Base-by-base conservation (phyloP, 164 flowering plant genomes). In the Dillenia turbinata region DNA sequence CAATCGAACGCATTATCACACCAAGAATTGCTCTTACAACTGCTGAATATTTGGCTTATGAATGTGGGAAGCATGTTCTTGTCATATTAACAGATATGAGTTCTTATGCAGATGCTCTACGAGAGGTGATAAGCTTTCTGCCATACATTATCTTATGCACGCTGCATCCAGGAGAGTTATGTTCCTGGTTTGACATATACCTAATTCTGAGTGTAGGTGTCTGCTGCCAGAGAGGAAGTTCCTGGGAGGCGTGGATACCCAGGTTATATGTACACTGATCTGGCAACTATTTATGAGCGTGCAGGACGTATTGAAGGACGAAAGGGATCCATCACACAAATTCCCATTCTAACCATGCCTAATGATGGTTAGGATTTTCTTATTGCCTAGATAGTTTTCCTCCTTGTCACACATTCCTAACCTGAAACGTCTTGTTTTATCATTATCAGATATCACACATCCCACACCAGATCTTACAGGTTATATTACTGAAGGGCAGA, bases 171-270 rank as follows among this genome's bases (percentile, higher is more conserved):
- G 16, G 45, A 33, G 6, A 4, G 22, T 12, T 54, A 54, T 22
- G 44, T 43, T 2, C 17, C 45, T 26, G 43, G 17, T 57, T 9
- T 54, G 6, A 60, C 54, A 52, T 45, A 47, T 44, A 4, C 26
- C 44, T 22, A 8, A 16, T 64, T 59, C 56, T 52, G 44, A 17
- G 17, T 64, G 33, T 78, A 94, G 99, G 97, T 94, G n/a, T 94
- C 97, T 81, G 99, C 99, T 73, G 99, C 99, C 40, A 79, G 99
- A 57, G 99, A 94, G 64, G 99, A 94, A 81, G 99, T 94, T 55
- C 99, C 99, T 24, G 97, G 99, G 69, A 86, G 97, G 57, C 96
- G 97, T 86, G 99, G 99, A 10, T 91, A 94, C 77, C 99, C 99
- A 64, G 97, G 99, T 62, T 89, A 91, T 69, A 94, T 94, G 99